phyloP scores from a whole-genome alignment of 148 eudicot genomes.

The Arbutus unedo region DNA sequence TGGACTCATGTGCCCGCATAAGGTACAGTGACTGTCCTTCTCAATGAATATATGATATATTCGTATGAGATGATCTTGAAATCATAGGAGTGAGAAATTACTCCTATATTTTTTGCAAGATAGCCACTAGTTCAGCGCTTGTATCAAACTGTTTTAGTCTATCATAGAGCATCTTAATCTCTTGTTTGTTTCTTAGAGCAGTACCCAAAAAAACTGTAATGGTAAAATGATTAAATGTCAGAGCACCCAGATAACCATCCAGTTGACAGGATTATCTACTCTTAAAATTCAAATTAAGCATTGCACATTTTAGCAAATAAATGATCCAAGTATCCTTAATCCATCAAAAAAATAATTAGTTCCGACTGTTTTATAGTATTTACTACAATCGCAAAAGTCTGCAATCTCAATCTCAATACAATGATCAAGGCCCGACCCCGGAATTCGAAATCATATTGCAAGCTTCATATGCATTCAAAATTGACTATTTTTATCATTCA shows the following conservation, averaged over 20 bases:
- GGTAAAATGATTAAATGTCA: too few species aligned
- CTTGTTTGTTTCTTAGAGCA: neutral
- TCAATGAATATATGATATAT: neutral
- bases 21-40: neutral
- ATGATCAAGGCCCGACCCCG: too few species aligned
- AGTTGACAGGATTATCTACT: too few species aligned
- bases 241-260: neutral
- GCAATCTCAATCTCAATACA: too few species aligned
- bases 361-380: neutral
- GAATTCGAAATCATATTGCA: neutral
- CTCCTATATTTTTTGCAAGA: neutral
- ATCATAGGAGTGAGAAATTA: neutral
- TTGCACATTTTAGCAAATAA: too few species aligned
- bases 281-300: too few species aligned
- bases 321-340: too few species aligned
- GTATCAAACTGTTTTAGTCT: neutral
- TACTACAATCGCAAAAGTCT: neutral
- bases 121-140: neutral
- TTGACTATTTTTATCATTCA: neutral
- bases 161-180: neutral
- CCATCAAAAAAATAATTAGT: neutral
- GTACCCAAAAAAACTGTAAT: too few species aligned
- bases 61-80: neutral
- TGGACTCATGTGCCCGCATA: neutral
- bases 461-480: neutral